These are phyloP conservation scores for Trametes cingulata DNA, from an alignment of 768 basidiomycete genomes.

Conservation along the genomic window DNA sequence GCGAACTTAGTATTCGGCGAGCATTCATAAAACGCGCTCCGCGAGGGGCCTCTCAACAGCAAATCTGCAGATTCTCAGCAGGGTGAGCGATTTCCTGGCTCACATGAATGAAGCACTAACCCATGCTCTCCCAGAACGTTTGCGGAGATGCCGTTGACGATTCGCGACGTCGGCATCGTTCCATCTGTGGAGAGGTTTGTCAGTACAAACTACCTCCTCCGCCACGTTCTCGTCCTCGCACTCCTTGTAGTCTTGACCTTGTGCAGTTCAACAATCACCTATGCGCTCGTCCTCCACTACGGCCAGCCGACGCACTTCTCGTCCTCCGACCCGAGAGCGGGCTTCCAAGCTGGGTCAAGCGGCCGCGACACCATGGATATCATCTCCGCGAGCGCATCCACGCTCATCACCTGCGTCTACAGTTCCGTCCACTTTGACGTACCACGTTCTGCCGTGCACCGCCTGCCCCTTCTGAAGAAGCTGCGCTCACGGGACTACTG, in stretches of 20 bases:
- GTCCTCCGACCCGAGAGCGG: constrained; percentile 15
- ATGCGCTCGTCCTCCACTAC: constrained; percentile 11
- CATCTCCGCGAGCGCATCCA: constrained; percentile 14
- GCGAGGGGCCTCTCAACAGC: too few species aligned
- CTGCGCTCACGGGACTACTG: constrained; percentile 15
- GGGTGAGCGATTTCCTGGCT: too few species aligned
- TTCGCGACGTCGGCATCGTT: constrained; percentile 14
- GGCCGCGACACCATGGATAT: constrained; percentile 19
- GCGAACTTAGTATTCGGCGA: too few species aligned
- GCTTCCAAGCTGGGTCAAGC: constrained; percentile 12
- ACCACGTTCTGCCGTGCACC: constrained; percentile 17
- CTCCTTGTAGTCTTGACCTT: constrained; percentile 4
- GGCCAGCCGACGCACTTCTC: constrained; percentile 15
- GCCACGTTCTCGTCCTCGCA: constrained; percentile 14
- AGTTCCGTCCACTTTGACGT: constrained; percentile 21
- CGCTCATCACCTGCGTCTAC: constrained; percentile 21
- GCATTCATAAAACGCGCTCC: background rate
- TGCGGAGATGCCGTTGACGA: constrained; percentile 1
- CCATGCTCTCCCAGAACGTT: too few species aligned
- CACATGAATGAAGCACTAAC: too few species aligned
- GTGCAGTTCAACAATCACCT: constrained; percentile 1
- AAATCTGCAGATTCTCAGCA: too few species aligned
- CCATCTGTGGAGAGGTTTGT: constrained; percentile 20
- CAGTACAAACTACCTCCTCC: constrained; percentile 20
- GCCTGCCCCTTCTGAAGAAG: constrained; percentile 8